These are phyloP conservation scores for Paraphaeosphaeria sporulosa DNA, from an alignment of 2,329 filamentous ascomycete species.

Conservation along the genomic window DNA sequence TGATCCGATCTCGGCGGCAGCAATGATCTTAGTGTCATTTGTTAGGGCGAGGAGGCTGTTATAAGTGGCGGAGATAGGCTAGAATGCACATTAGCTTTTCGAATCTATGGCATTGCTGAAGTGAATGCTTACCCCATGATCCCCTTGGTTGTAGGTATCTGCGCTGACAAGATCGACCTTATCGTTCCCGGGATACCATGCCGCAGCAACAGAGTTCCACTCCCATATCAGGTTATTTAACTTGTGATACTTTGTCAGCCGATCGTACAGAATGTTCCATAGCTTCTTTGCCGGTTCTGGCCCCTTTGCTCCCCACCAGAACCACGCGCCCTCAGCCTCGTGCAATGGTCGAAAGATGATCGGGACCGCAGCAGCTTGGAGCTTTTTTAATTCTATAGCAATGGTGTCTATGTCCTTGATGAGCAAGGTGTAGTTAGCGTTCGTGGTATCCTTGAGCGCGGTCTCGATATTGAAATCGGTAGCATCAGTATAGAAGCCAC, in stretches of 20 bases:
- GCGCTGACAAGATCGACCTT: slow-evolving; percentile 58
- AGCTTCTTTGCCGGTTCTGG: slow-evolving; percentile 56
- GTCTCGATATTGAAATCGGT: slow-evolving; percentile 58
- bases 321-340: slow-evolving; percentile 61
- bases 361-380: slow-evolving; percentile 55
- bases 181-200: slow-evolving; percentile 59
- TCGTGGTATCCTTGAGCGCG: slow-evolving; percentile 52
- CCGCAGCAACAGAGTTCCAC: slow-evolving; percentile 57
- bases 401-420: slow-evolving; percentile 60
- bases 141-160: slow-evolving; percentile 55
- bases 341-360: slow-evolving; percentile 59
- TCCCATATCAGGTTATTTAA: slow-evolving; percentile 61
- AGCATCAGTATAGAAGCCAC: slow-evolving; percentile 60
- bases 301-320: slow-evolving; percentile 62
- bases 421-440: slow-evolving; percentile 58
- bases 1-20: slow-evolving; percentile 57
- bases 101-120: not conserved
- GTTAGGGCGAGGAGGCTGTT: slow-evolving; percentile 54
- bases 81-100: slow-evolving; percentile 13
- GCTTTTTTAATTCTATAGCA: slow-evolving; percentile 55
- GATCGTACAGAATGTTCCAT: slow-evolving; percentile 54
- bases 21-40: slow-evolving; percentile 57
- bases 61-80: slow-evolving; percentile 55
- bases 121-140: slow-evolving; percentile 50
- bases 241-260: slow-evolving; percentile 54